Base-by-base conservation (phyloP, 1,139 yeast species). In the Yamadazyma mexicana region DNA sequence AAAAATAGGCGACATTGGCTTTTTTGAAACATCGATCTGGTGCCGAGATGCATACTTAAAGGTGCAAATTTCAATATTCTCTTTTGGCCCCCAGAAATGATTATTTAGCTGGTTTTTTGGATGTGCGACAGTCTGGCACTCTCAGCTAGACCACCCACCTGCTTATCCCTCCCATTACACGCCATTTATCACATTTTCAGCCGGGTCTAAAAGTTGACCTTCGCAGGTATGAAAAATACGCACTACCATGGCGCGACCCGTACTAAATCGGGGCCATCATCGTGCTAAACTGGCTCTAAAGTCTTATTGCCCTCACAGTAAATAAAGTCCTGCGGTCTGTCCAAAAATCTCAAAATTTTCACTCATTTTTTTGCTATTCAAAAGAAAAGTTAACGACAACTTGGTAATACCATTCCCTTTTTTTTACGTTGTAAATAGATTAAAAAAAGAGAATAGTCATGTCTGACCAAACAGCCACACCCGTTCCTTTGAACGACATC, bases 401-500 rank as follows among this genome's bases (percentile, higher is more conserved):
- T 14, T 23, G 24, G 20, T 26, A 17, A 28, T 4, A 24, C 10
- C 22, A 20, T 9, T 25, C 26, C 16, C n/a, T n/a, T 9, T 25
- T 16, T 25, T 33, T 32, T 17, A 20, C 32, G 34, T 35, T 26
- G 40, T 33, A 40, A 34, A 40, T 37, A 40, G 37, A 28, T 16
- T 6, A 28, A 28, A 28, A 17, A 27, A 23, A 12, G 14, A 28
- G 16, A 17, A 27, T 22, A 22, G 32, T 15, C 27, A 34, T 52
- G 56, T 47, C 60, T 26, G 50, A 40, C 37, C 38, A 35, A 47
- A 58, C 28, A 40, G 38, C 52, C 34, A 45, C 61, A 22, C 65
- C 67, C 26, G 65, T 62, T 41, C 66, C 73, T 33, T 61, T 78
- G 51, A 76, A 77, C 40, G 83, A 79, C 52, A 64, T 77, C 46